These are phyloP conservation scores for Pythium phragmitis DNA, from an alignment of 352 stramenopile species.

Conservation along the genomic window DNA sequence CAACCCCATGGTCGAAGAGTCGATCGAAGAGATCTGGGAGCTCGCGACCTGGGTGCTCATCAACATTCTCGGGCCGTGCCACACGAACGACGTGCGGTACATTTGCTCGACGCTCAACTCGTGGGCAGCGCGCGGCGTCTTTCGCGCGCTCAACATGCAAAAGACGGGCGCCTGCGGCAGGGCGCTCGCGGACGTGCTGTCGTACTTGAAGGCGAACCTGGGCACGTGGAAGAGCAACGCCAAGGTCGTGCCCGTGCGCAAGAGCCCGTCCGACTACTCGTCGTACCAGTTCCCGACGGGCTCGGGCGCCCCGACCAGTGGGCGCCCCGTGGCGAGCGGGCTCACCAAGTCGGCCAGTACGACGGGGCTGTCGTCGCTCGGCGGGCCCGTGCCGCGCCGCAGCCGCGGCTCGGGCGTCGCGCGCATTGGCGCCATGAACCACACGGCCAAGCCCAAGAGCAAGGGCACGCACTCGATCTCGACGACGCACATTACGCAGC, in stretches of 20 bases:
- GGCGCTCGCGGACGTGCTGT: slow-evolving; percentile 71
- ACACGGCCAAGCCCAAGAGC: slow-evolving; percentile 63
- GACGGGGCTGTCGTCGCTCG: slow-evolving; percentile 75
- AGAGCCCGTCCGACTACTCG: slow-evolving; percentile 80
- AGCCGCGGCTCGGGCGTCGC: slow-evolving; percentile 81
- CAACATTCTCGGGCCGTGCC: slow-evolving; percentile 92
- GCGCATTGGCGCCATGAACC: slow-evolving; percentile 77
- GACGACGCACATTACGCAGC: slow-evolving; percentile 83
- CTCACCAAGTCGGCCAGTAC: slow-evolving; percentile 90
- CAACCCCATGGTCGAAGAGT: slow-evolving; percentile 85
- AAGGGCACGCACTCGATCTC: slow-evolving; percentile 77
- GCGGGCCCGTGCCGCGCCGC: slow-evolving; percentile 67
- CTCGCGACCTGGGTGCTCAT: slow-evolving; percentile 94
- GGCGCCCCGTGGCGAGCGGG: slow-evolving; percentile 40
- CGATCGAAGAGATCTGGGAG: slow-evolving; percentile 97
- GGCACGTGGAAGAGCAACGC: slow-evolving; percentile 65
- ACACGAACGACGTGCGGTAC: slow-evolving; percentile 93
- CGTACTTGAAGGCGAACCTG: slow-evolving; percentile 66
- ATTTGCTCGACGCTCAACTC: slow-evolving; percentile 86
- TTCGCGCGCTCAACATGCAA: slow-evolving; percentile 74
- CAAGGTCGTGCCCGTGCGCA: slow-evolving; percentile 81
- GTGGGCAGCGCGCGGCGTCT: slow-evolving; percentile 76
- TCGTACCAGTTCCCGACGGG: slow-evolving; percentile 73
- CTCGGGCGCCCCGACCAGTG: slow-evolving; percentile 15
- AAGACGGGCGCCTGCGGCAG: slow-evolving; percentile 63